These are phyloP conservation scores for Cutaneotrichosporon sp. DNA, from an alignment of 1,284 basidiomycete species.

Conservation along the genomic window DNA sequence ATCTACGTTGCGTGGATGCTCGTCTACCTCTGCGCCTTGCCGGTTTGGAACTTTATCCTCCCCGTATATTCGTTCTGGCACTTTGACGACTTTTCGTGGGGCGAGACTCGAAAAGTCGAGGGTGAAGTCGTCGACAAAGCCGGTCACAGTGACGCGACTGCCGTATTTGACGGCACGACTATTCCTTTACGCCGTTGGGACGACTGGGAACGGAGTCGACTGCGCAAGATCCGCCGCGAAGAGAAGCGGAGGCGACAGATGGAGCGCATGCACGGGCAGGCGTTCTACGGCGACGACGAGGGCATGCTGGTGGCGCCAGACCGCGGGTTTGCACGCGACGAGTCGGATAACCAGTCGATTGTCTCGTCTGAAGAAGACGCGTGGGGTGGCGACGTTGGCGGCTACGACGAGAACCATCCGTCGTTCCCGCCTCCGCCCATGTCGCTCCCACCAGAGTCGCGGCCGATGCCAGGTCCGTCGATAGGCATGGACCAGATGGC, in stretches of 20 bases:
- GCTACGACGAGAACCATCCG: constrained; percentile 78
- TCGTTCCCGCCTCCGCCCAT: constrained; percentile 78
- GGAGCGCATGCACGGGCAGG: constrained; percentile 62
- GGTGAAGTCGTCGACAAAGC: constrained; percentile 69
- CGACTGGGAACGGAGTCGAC: constrained; percentile 96
- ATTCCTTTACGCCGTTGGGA: constrained; percentile 95
- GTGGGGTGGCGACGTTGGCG: constrained; percentile 66
- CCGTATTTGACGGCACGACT: constrained; percentile 59
- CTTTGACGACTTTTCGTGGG: constrained; percentile 96
- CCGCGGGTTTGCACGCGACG: constrained; percentile 42
- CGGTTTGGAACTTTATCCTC: constrained; percentile 92
- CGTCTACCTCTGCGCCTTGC: constrained; percentile 86
- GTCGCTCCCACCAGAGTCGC: constrained; percentile 60
- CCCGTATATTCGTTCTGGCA: constrained; percentile 98
- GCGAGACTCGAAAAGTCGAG: constrained; percentile 95
- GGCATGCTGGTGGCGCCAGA: constrained; percentile 53
- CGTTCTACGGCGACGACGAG: constrained; percentile 45
- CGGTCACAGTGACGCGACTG: constrained; percentile 64
- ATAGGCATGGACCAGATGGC: constrained; percentile 75
- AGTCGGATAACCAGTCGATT: constrained; percentile 64
- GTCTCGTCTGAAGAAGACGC: constrained; percentile 87
- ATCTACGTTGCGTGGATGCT: constrained; percentile 98
- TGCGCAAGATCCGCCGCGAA: constrained; percentile 87
- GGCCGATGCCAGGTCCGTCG: constrained; percentile 60
- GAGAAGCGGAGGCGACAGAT: constrained; percentile 78